A percentile compares a stretch with the other conserved stretches of the same genome.
Conservation (phyloP, 1,139 yeast genomes). For the Hansenula sp. region DNA sequence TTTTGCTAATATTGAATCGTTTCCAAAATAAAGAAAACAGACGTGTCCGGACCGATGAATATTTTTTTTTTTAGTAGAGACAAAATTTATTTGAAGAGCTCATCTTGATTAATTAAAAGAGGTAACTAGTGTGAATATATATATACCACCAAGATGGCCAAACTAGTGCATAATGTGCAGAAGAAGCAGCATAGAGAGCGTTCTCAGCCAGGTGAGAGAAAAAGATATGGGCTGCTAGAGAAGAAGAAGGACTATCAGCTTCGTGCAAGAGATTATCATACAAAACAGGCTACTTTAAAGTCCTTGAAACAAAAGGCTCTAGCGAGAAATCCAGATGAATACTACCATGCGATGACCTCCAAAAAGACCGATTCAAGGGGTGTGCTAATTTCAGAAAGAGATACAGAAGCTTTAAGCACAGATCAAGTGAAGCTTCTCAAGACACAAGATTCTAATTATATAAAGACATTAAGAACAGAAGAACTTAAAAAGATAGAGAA, state of each 20-base stretch:
- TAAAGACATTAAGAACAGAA: constrained; percentile 68
- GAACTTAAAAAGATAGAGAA: constrained; percentile 65
- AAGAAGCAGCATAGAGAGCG: constrained; percentile 96
- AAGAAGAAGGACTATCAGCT: constrained; percentile 92
- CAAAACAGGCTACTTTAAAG: constrained; percentile 81
- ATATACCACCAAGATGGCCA: constrained; percentile 54
- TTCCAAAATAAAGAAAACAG: neutral
- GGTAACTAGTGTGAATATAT: too few species aligned
- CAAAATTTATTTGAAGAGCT: neutral
- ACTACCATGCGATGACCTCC: constrained; percentile 86
- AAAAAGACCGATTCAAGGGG: constrained; percentile 66
- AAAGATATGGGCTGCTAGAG: constrained; percentile 78
- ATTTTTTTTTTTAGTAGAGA: neutral
- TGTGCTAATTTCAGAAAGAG: constrained; percentile 61
- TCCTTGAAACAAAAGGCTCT: constrained; percentile 68
- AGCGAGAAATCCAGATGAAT: constrained; percentile 90
- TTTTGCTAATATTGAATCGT: neutral
- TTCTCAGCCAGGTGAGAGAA: constrained; percentile 73
- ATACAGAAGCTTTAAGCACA: constrained; percentile 53
- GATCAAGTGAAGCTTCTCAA: constrained; percentile 81
- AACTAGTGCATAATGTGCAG: constrained; percentile 82
- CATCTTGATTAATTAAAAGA: neutral
- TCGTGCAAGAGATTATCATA: constrained; percentile 85
- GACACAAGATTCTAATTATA: constrained; percentile 85
- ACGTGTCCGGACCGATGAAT: neutral